A percentile compares a stretch with the other conserved stretches of the same genome.
These are phyloP conservation scores for Podospora fimiseda DNA, from an alignment of 495 filamentous ascomycete species.

Conservation along the genomic window DNA sequence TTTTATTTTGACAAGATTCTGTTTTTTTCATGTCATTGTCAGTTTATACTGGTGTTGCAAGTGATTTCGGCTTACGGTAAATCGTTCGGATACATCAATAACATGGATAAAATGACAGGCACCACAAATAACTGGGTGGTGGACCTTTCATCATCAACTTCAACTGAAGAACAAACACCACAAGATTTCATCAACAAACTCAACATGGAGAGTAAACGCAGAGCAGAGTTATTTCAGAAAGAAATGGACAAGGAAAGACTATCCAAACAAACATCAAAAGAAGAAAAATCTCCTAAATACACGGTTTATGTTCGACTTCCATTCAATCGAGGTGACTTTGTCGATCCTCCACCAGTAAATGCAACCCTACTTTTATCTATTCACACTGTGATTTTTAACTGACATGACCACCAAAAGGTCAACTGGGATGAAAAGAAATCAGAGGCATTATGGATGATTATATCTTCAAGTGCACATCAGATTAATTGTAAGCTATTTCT, in stretches of 20 bases:
- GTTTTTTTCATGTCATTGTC: too few relatives aligned
- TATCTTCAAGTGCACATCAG: constrained; percentile 69
- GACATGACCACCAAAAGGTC: constrained; percentile 27
- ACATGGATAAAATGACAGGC: neutral
- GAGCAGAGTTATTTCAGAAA: neutral
- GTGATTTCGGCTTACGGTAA: too few relatives aligned
- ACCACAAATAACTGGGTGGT: neutral
- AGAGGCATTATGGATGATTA: constrained; percentile 78
- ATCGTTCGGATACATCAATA: too few relatives aligned
- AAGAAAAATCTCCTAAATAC: constrained; percentile 36
- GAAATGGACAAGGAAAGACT: constrained; percentile 6
- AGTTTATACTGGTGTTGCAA: too few relatives aligned
- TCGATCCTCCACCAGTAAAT: constrained; percentile 79
- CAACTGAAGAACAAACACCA: neutral
- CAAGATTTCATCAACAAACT: neutral
- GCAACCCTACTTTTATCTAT: neutral
- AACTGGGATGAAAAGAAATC: constrained; percentile 71
- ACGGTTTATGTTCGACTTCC: constrained; percentile 84
- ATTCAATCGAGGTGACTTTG: constrained; percentile 78
- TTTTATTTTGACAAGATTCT: too few relatives aligned
- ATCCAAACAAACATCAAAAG: constrained; percentile 11
- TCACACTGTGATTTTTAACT: constrained; percentile 16
- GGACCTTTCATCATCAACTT: neutral
- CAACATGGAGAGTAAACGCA: constrained; percentile 13
- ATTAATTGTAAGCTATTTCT: constrained; percentile 89